Evolutionary conservation across 1,284 basidiomycete species (phyloP), one percentile per base, ranked within the genome.

Genomic region (Wolfiporia cocos): DNA sequence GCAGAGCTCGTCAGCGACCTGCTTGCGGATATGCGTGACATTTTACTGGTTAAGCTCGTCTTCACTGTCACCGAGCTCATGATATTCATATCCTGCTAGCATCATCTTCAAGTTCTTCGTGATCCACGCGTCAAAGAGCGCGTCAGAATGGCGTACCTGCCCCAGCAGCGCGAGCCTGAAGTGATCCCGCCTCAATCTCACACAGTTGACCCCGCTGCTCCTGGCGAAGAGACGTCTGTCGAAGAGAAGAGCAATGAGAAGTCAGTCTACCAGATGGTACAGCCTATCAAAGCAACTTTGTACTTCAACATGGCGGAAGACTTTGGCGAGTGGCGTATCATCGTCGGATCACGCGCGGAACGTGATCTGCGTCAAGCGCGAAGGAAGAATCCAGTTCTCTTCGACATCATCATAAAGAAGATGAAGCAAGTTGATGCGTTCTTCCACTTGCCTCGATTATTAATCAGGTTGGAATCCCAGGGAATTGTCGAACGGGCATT

Each of bases 401-500:
- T 70, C 43, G 49, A 54, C 14, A 71, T 69, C 18, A 61, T 73
- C 5, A 47, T 74, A 34, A 75, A 70, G 54, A 75, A 78, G 49
- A 72, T 80, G 41, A 68, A 62, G 76, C 74, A 29, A 17, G 56
- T 46, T 4, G 49, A 41, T 19, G 9, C 29, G 12, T 32, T 9
- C 9, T n/a, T 21, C 10, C 21, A 29, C 14, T 32, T 31, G 9
- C 5, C n/a, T n/a, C 17, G 14, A 30, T 18, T 15, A 18, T 33
- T 14, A 9, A n/a, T 29, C 11, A 5, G 4, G 33, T 21, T 31
- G n/a, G 3, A 14, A 9, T 4, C 15, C 10, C 42, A 83, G 81
- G 51, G 74, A 82, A 42, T 63, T 84, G 4, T 84, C 81, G 0
- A 69, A 73, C 4, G 81, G 81, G 0, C 71, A 78, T 45, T 83